Percentiles rank a stretch among this genome's conserved stretches.
Evolutionary conservation across 1,139 yeast species (phyloP).

Genomic region (Trichomonascaceae sp.): DNA sequence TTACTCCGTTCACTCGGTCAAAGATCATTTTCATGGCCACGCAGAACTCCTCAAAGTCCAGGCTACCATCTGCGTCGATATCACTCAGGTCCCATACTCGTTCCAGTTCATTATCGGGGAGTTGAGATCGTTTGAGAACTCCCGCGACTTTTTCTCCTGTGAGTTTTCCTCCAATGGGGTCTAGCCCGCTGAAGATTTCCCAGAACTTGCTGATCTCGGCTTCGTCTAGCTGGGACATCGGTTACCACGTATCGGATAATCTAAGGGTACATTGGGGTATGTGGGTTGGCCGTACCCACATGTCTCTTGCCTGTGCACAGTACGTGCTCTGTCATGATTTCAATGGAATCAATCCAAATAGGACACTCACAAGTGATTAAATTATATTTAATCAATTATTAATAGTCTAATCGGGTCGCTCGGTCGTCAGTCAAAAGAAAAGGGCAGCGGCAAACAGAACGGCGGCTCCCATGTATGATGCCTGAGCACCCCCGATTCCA

Average conservation of each 20-base stretch:
- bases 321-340: too few species aligned
- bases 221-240: constrained; percentile 50
- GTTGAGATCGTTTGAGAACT: constrained; percentile 78
- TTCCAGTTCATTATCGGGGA: constrained; percentile 61
- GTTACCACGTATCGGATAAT: neutral
- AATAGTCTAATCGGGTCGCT: too few species aligned
- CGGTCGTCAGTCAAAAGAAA: too few species aligned
- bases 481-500: too few species aligned
- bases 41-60: constrained; percentile 96
- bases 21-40: constrained; percentile 92
- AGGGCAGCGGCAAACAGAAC: too few species aligned
- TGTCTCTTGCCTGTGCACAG: too few species aligned
- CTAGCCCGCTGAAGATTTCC: constrained; percentile 88
- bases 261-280: too few species aligned
- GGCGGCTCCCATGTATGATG: too few species aligned
- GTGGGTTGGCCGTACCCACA: too few species aligned
- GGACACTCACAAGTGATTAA: too few species aligned
- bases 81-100: constrained; percentile 88
- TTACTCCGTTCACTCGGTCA: constrained; percentile 73
- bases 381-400: too few species aligned
- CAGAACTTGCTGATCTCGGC: constrained; percentile 94
- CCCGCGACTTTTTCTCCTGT: constrained; percentile 78
- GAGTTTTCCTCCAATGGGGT: constrained; percentile 65
- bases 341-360: too few species aligned
- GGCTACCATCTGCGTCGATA: constrained; percentile 78